Evolutionary conservation across 2,329 filamentous ascomycete species (phyloP), one percentile per base, ranked within the genome.

Genomic region (Fusarium keratoplasticum): DNA sequence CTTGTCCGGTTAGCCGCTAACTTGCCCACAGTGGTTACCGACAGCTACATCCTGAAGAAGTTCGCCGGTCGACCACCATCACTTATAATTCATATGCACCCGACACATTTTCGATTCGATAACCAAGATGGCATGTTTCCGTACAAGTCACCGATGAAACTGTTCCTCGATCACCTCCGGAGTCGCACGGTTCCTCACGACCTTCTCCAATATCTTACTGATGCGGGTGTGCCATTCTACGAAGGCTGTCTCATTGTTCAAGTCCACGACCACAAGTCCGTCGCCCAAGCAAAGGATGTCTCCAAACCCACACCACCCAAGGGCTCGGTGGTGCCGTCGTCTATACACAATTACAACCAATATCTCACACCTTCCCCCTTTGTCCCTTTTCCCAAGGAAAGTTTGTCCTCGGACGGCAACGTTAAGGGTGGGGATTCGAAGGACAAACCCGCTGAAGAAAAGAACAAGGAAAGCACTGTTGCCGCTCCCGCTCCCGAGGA

Each of bases 181-280:
- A 86, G 86, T 47, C 90, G 93, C 66, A 97, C 94, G 0, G 87
- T 99, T 38, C 96, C 96, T 1, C 95, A 98, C 82, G 95, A 98
- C 76, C 90, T 98, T 80, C 85, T 98, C 13, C 91, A 93, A 57
- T 93, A 96, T 75, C 90, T 99, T 64, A 88, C 91, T 31, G 88
- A 90, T 57, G 87, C 87, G 20, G 90, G 91, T 22, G 93, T 98
- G 16, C 88, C 89, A 11, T 98, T 98, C 80, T 99, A 98, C 81
- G 95, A 98, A 82, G 95, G 94, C 35, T 98, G 96, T 80, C 88
- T 99, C 66, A 98, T 99, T 76, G 95, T 99, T 38, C 93, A 97
- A 82, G 87, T 98, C n/a, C 90, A 97, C 78, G 94, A 98, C 81
- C 94, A 98, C 84, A 94, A 93, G 78, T 91, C 92, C 1, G 86